A percentile compares a stretch with the other conserved stretches of the same genome.
phyloP scores from a whole-genome alignment of 1,284 basidiomycete species.

The Leccinum colubrinum region DNA sequence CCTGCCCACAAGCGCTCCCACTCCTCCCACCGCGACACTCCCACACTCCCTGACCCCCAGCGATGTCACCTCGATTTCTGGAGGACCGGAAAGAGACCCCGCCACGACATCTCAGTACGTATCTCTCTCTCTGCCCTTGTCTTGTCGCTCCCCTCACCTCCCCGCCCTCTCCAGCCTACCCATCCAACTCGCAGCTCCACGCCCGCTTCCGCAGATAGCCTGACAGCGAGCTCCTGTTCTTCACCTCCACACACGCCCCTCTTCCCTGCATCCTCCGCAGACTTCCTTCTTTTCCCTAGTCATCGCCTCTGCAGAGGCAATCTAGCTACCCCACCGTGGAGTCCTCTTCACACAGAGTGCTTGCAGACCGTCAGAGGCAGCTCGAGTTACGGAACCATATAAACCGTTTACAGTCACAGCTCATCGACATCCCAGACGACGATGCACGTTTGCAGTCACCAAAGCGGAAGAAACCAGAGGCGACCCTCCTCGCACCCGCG shows the following conservation, averaged over 20 bases:
- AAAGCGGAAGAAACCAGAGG: constrained; percentile 46
- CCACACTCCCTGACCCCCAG: constrained; percentile 38
- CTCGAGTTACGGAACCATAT: constrained; percentile 43
- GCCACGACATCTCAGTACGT: constrained; percentile 47
- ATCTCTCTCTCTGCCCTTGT: neutral
- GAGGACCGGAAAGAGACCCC: constrained; percentile 52
- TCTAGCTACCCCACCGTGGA: constrained; percentile 33
- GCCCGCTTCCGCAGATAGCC: constrained; percentile 30
- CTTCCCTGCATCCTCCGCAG: constrained; percentile 56
- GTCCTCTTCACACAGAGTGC: constrained; percentile 30
- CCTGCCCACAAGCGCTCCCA: constrained; percentile 47
- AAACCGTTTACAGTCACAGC: constrained; percentile 40
- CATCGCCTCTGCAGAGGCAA: constrained; percentile 23
- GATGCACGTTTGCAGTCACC: constrained; percentile 38
- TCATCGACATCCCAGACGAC: constrained; percentile 33
- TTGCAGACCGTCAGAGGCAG: constrained; percentile 32
- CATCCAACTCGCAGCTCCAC: constrained; percentile 27
- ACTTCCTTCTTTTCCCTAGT: constrained; percentile 53
- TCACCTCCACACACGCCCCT: constrained; percentile 31
- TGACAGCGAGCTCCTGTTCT: constrained; percentile 25
- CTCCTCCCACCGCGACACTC: constrained; percentile 36
- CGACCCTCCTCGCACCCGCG: constrained; percentile 52
- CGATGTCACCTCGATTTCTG: constrained; percentile 54
- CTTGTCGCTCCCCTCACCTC: neutral
- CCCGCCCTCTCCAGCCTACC: constrained; percentile 13